Conservation (phyloP, 306 rosid genomes). For the Castanea mollissima region DNA sequence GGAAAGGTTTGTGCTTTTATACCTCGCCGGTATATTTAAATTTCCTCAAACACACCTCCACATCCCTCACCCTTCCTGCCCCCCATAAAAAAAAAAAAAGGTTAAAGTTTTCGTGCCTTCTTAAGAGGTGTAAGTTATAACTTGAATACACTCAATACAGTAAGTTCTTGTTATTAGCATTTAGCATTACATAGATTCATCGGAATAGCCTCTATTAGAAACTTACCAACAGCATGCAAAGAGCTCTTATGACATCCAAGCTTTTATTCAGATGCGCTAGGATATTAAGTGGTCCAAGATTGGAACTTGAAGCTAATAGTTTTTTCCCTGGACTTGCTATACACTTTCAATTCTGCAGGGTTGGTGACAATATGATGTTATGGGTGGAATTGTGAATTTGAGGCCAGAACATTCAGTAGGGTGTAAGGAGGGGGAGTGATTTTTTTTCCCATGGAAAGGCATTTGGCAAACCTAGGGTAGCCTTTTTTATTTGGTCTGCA, state of each 20-base stretch:
- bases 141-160: background rate
- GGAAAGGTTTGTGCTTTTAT: conserved; percentile 59
- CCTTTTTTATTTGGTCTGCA: too few relatives aligned
- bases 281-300: background rate
- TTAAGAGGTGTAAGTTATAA: background rate
- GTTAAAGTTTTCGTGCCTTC: background rate
- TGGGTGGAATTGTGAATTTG: background rate
- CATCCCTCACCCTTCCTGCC: too few relatives aligned
- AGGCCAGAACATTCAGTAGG: background rate
- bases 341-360: too few relatives aligned
- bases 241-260: background rate
- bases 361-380: background rate
- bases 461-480: background rate
- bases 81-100: background rate
- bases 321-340: too few relatives aligned
- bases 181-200: background rate
- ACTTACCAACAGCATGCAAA: background rate
- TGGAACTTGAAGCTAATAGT: background rate
- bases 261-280: background rate
- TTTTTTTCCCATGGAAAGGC: background rate
- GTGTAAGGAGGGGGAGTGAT: background rate
- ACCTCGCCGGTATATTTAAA: conserved; percentile 11
- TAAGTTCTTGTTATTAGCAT: background rate
- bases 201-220: background rate
- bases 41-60: background rate